Percentiles rank a stretch among this genome's conserved stretches.
Evolutionary conservation across 2,329 filamentous ascomycete genomes (phyloP).

Genomic region (Rhynchosporium agropyri): DNA sequence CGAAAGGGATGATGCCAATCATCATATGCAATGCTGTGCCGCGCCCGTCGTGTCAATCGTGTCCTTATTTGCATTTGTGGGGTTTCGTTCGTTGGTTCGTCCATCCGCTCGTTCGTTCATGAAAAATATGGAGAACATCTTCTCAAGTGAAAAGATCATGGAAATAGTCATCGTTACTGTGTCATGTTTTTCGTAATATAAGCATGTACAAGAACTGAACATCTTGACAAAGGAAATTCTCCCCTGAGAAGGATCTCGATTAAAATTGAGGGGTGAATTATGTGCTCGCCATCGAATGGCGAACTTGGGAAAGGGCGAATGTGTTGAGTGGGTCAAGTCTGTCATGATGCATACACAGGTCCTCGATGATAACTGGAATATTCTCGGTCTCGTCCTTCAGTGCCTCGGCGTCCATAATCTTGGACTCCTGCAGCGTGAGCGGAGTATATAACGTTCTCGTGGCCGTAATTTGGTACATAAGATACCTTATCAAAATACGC

Average conservation of each 20-base stretch:
- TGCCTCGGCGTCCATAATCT: slow-evolving; percentile 17
- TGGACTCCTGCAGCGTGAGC: slow-evolving; percentile 9
- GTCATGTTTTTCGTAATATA: slow-evolving; percentile 19
- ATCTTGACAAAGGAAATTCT: slow-evolving; percentile 8
- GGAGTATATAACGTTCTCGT: slow-evolving; percentile 24
- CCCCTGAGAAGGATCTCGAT: slow-evolving; percentile 8
- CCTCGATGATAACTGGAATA: slow-evolving; percentile 14
- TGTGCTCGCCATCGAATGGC: slow-evolving; percentile 2
- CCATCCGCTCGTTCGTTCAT: slow-evolving; percentile 2
- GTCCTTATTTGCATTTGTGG: slow-evolving; percentile 14
- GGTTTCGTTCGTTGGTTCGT: slow-evolving; percentile 13
- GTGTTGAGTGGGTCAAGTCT: not conserved
- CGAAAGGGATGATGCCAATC: slow-evolving; percentile 6
- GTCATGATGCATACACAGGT: slow-evolving; percentile 11
- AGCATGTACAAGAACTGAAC: slow-evolving; percentile 18
- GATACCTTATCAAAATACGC: slow-evolving; percentile 24
- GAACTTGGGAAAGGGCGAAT: not conserved
- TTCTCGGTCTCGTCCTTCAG: slow-evolving; percentile 17
- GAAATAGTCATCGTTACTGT: slow-evolving; percentile 22
- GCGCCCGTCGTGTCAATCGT: slow-evolving; percentile 15
- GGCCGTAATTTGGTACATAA: slow-evolving; percentile 24
- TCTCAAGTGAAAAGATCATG: slow-evolving; percentile 14
- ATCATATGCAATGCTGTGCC: slow-evolving; percentile 13
- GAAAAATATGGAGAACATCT: slow-evolving; percentile 1
- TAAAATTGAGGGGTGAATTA: slow-evolving; percentile 3